These are phyloP conservation scores for Fusarium incarnatum DNA, from an alignment of 2,329 filamentous ascomycete genomes.

Conservation along the genomic window DNA sequence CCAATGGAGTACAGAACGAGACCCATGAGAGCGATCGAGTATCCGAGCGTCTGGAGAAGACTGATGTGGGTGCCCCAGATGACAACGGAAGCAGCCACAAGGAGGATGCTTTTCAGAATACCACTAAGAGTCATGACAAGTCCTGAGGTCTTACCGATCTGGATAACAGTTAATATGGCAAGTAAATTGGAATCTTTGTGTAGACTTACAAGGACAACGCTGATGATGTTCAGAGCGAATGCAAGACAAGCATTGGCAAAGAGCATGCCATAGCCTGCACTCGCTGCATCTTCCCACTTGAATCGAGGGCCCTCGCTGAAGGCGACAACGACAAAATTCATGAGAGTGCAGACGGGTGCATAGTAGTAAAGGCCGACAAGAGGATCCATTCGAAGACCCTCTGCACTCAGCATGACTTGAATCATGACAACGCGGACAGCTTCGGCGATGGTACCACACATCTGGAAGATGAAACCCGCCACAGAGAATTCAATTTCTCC, in stretches of 20 bases:
- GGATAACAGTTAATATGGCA: constrained; percentile 25
- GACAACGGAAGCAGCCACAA: constrained; percentile 80
- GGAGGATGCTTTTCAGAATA: constrained; percentile 88
- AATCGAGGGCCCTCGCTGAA: constrained; percentile 76
- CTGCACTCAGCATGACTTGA: constrained; percentile 80
- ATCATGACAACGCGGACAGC: constrained; percentile 87
- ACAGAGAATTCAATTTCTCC: constrained; percentile 78
- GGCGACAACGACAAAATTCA: constrained; percentile 79
- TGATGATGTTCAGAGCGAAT: constrained; percentile 84
- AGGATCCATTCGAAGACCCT: constrained; percentile 87
- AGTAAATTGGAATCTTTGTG: neutral
- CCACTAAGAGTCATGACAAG: constrained; percentile 87
- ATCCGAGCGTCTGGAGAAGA: constrained; percentile 79
- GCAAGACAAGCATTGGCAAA: constrained; percentile 81
- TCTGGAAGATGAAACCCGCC: constrained; percentile 75
- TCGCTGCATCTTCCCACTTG: constrained; percentile 72
- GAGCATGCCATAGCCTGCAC: constrained; percentile 73
- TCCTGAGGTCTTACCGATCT: constrained; percentile 91
- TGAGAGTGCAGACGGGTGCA: constrained; percentile 83
- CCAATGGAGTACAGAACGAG: constrained; percentile 63
- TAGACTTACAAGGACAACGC: constrained; percentile 81
- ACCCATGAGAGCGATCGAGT: constrained; percentile 73
- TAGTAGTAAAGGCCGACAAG: constrained; percentile 92
- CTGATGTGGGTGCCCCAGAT: constrained; percentile 82
- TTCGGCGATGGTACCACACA: constrained; percentile 82